A percentile compares a stretch with the other conserved stretches of the same genome.
These are phyloP conservation scores for Tothia fuscella DNA, from an alignment of 2,329 filamentous ascomycete genomes.

Conservation along the genomic window DNA sequence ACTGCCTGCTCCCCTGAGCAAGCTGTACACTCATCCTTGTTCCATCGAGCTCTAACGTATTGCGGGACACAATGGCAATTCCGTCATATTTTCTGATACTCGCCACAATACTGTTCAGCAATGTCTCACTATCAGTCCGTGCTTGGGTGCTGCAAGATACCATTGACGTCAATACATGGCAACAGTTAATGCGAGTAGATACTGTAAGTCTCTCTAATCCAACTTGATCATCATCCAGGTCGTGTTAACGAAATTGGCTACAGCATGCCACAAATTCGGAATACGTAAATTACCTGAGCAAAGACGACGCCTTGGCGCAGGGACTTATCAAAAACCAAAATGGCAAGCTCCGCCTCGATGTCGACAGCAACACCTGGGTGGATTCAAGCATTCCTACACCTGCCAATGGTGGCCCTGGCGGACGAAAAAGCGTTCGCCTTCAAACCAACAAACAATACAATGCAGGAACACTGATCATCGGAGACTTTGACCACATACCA, in stretches of 20 bases:
- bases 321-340: conserved; percentile 23
- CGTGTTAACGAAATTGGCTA: conserved; percentile 25
- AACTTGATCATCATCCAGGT: conserved; percentile 56
- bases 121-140: no score
- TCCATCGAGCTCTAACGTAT: no score
- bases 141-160: not conserved
- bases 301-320: conserved; percentile 20
- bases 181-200: conserved; percentile 19
- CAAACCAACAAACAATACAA: conserved; percentile 25
- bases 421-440: conserved; percentile 25
- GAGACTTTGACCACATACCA: conserved; percentile 28
- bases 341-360: conserved; percentile 27
- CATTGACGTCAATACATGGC: conserved; percentile 18
- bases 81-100: no score
- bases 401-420: conserved; percentile 23
- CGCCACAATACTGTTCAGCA: no score
- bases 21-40: no score
- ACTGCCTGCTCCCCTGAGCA: no score
- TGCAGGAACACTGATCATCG: conserved; percentile 21
- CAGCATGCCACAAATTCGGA: conserved; percentile 18
- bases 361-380: conserved; percentile 20
- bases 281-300: conserved; percentile 26
- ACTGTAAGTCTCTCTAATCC: conserved; percentile 61
- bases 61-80: no score
- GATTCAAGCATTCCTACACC: conserved; percentile 22